These are phyloP conservation scores for Trypanosoma vivax DNA, from an alignment of 208 protist genomes.

Conservation along the genomic window DNA sequence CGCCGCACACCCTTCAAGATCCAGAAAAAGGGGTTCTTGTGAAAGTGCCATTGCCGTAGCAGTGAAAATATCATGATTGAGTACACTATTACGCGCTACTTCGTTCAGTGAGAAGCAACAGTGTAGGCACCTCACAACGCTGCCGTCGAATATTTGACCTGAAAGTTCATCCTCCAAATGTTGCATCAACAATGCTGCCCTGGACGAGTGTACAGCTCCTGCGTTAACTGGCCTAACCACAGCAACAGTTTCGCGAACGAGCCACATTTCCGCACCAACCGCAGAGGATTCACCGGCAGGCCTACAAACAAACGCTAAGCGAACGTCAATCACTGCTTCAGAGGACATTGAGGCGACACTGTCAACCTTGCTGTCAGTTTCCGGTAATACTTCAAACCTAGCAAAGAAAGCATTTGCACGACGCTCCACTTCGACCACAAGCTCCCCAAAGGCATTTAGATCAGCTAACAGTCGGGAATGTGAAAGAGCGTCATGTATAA, in stretches of 20 bases:
- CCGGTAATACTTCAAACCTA: slow-evolving; percentile 12
- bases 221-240: slow-evolving; percentile 9
- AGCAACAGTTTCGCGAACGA: slow-evolving; percentile 8
- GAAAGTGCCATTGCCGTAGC: slow-evolving; percentile 8
- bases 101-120: background rate
- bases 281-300: background rate
- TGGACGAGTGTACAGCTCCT: slow-evolving; percentile 9
- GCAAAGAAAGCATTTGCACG: slow-evolving; percentile 13
- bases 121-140: slow-evolving; percentile 44
- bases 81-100: background rate
- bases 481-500: slow-evolving; percentile 59
- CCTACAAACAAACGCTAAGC: slow-evolving; percentile 11
- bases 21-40: slow-evolving; percentile 10
- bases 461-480: slow-evolving; percentile 44
- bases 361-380: background rate
- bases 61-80: slow-evolving; percentile 1
- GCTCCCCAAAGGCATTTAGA: slow-evolving; percentile 39
- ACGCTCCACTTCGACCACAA: slow-evolving; percentile 18
- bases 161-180: slow-evolving; percentile 58
- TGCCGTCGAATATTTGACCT: slow-evolving; percentile 62
- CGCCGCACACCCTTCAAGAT: background rate
- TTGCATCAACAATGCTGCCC: slow-evolving; percentile 34
- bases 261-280: slow-evolving; percentile 1
- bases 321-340: slow-evolving; percentile 12
- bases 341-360: background rate